Percentiles rank a stretch among this genome's conserved stretches.
These are phyloP conservation scores for Fusarium nygamai DNA, from an alignment of 2,329 filamentous ascomycete genomes.

Conservation along the genomic window DNA sequence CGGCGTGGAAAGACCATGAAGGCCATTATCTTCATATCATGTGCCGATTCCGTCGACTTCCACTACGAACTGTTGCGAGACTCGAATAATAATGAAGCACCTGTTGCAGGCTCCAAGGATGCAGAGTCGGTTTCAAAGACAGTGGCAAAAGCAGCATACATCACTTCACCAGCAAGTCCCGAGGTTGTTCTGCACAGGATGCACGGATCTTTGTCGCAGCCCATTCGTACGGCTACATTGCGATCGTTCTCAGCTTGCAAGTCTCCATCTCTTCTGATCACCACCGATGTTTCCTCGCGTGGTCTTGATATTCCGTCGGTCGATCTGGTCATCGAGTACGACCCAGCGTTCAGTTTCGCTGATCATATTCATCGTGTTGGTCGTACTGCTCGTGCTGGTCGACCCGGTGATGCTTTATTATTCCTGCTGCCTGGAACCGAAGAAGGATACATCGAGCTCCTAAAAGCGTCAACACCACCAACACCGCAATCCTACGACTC, in stretches of 20 bases:
- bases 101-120: slow-evolving; percentile 45
- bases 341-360: slow-evolving; percentile 90
- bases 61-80: slow-evolving; percentile 84
- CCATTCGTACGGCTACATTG: slow-evolving; percentile 86
- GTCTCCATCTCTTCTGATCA: slow-evolving; percentile 84
- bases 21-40: slow-evolving; percentile 95
- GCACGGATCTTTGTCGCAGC: slow-evolving; percentile 90
- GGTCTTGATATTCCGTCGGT: slow-evolving; percentile 96
- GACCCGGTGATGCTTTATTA: slow-evolving; percentile 84
- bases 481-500: slow-evolving; percentile 63
- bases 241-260: slow-evolving; percentile 79
- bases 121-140: slow-evolving; percentile 62
- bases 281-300: slow-evolving; percentile 94
- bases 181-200: slow-evolving; percentile 83
- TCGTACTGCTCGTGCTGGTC: slow-evolving; percentile 91
- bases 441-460: slow-evolving; percentile 85
- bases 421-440: slow-evolving; percentile 93
- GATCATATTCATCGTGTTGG: slow-evolving; percentile 96
- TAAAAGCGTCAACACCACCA: slow-evolving; percentile 64
- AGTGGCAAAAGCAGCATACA: slow-evolving; percentile 73
- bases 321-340: slow-evolving; percentile 94
- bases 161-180: slow-evolving; percentile 80
- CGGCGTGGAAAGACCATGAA: slow-evolving; percentile 94
- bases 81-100: slow-evolving; percentile 44
- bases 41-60: slow-evolving; percentile 96